Conservation (phyloP, 2,329 filamentous ascomycete genomes). For the Fusarium sp. region DNA sequence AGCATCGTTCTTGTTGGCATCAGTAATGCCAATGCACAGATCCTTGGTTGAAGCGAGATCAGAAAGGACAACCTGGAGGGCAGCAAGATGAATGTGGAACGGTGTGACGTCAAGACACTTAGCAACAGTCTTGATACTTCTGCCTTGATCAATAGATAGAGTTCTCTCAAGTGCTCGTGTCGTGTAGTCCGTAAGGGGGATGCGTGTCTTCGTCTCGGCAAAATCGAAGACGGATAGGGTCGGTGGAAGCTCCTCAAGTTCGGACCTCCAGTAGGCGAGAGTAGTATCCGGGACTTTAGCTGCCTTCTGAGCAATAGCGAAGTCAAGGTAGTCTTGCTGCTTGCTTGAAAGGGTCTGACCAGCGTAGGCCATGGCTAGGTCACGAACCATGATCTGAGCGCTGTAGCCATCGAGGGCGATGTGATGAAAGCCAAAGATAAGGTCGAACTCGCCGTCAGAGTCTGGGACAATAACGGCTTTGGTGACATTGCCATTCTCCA, state of each 20-base stretch:
- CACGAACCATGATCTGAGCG: not conserved
- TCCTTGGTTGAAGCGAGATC: not conserved
- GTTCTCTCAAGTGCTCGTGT: not conserved
- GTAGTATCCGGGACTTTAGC: not conserved
- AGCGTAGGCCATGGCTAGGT: not conserved
- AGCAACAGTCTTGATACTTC: not conserved
- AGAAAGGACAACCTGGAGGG: slow-evolving; percentile 9
- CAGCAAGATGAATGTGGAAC: slow-evolving; percentile 16
- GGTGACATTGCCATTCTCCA: not conserved
- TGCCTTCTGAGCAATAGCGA: not conserved
- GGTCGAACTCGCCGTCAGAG: not conserved
- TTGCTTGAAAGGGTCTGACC: not conserved
- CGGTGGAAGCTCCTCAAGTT: slow-evolving; percentile 1
- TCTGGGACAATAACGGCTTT: not conserved
- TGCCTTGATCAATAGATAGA: not conserved
- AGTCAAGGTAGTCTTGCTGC: not conserved
- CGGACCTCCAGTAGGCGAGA: slow-evolving; percentile 9
- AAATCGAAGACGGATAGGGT: slow-evolving; percentile 10
- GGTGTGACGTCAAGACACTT: not conserved
- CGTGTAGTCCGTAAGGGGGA: not conserved
- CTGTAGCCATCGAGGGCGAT: not conserved
- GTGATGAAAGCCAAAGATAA: slow-evolving; percentile 1
- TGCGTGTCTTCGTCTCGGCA: not conserved
- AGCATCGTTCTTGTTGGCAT: slow-evolving; percentile 14
- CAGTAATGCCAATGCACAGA: slow-evolving; percentile 16